Evolutionary conservation across 2,329 filamentous ascomycete genomes (phyloP).

Genomic region (Nigrospora oryzae): DNA sequence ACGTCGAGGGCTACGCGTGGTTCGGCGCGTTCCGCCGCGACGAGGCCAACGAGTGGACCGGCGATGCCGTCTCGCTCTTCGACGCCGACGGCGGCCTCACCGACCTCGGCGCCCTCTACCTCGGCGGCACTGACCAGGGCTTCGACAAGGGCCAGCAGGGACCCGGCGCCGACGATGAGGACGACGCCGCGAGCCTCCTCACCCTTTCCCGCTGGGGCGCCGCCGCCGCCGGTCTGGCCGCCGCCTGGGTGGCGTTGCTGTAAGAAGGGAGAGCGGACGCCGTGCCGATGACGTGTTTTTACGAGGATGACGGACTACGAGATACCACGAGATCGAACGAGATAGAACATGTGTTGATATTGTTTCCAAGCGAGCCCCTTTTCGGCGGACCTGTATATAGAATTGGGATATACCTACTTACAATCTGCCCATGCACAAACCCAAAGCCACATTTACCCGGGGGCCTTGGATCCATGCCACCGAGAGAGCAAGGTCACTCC

Average conservation of each 20-base stretch:
- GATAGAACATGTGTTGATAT: no score
- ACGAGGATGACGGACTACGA: no score
- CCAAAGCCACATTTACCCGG: no score
- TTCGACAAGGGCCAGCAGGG: conserved; percentile 24
- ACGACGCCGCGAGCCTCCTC: not conserved
- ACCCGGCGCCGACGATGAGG: not conserved
- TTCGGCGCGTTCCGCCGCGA: conserved; percentile 28
- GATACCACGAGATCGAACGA: no score
- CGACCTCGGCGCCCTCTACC: conserved; percentile 26
- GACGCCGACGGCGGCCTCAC: conserved; percentile 27
- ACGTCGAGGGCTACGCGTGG: conserved; percentile 30
- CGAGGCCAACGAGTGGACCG: conserved; percentile 29
- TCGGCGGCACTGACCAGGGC: conserved; percentile 27
- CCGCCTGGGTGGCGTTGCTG: not conserved
- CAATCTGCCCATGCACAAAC: no score
- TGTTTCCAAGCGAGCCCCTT: no score
- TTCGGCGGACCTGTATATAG: no score
- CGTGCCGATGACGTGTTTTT: no score
- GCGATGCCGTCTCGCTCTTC: conserved; percentile 26
- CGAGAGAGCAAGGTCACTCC: no score
- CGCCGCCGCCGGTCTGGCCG: not conserved
- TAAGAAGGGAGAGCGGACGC: not conserved
- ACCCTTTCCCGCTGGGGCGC: not conserved
- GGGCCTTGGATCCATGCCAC: no score
- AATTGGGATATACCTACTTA: no score